Percentiles rank a stretch among this genome's conserved stretches.
These are phyloP conservation scores for Aschersonia sp. DNA, from an alignment of 2,329 filamentous ascomycete species.

Conservation along the genomic window DNA sequence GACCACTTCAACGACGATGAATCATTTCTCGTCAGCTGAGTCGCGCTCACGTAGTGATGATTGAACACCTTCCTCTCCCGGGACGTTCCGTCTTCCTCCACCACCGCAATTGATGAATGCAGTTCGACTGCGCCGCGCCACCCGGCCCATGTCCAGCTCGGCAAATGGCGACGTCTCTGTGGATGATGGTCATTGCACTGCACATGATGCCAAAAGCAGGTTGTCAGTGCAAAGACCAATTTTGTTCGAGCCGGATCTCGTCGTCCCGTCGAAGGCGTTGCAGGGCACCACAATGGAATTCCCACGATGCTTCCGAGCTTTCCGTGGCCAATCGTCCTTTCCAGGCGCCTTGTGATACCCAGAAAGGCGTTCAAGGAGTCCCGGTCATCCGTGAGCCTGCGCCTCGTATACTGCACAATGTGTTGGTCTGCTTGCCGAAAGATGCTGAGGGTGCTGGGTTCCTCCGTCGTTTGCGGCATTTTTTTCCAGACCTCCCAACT, in stretches of 20 bases:
- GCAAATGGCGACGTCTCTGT: constrained; percentile 14
- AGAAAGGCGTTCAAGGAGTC: constrained; percentile 19
- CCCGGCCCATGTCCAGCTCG: constrained; percentile 22
- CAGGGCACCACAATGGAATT: constrained; percentile 16
- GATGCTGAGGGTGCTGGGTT: constrained; percentile 19
- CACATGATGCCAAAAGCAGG: constrained; percentile 21
- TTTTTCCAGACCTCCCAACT: constrained; percentile 21
- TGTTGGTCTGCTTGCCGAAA: constrained; percentile 20
- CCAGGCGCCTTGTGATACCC: constrained; percentile 15
- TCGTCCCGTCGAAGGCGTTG: constrained; percentile 4
- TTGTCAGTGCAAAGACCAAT: constrained; percentile 18
- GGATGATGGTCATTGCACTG: constrained; percentile 9
- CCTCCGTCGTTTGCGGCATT: constrained; percentile 12
- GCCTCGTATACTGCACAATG: constrained; percentile 15
- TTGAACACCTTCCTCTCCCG: constrained; percentile 16
- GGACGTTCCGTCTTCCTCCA: constrained; percentile 13
- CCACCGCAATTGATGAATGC: constrained; percentile 17
- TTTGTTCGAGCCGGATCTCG: constrained; percentile 13
- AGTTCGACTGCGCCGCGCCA: constrained; percentile 20
- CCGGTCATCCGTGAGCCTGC: constrained; percentile 14
- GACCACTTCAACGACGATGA: constrained; percentile 15
- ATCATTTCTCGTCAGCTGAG: constrained; percentile 18
- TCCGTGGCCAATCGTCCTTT: constrained; percentile 14
- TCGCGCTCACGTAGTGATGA: constrained; percentile 20
- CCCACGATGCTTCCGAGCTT: constrained; percentile 17